Conservation (phyloP, 2,329 filamentous ascomycete genomes). For the Tolypocladium amazonense region DNA sequence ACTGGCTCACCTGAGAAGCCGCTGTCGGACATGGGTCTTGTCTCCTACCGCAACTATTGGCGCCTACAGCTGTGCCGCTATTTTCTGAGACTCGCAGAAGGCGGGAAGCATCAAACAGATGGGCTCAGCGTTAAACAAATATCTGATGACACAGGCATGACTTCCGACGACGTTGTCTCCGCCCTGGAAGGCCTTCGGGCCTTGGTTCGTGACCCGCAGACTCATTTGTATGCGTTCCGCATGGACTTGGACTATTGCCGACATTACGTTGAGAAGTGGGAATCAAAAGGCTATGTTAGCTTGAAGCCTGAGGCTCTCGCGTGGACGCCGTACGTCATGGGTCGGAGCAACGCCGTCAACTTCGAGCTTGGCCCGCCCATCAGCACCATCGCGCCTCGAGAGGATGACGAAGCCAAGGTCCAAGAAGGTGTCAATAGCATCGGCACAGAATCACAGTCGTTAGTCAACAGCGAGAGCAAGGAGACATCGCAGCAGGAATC, state of each 20-base stretch:
- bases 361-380: constrained; percentile 75
- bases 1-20: constrained; percentile 96
- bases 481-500: background rate
- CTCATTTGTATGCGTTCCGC: constrained; percentile 79
- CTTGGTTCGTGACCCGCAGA: constrained; percentile 79
- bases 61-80: constrained; percentile 79
- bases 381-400: constrained; percentile 78
- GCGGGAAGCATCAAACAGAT: constrained; percentile 22
- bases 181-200: constrained; percentile 84
- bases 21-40: constrained; percentile 92
- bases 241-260: constrained; percentile 78
- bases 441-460: constrained; percentile 9
- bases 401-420: constrained; percentile 50
- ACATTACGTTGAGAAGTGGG: constrained; percentile 82
- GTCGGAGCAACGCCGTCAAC: constrained; percentile 68
- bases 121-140: constrained; percentile 56
- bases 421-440: constrained; percentile 18
- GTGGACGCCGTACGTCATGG: constrained; percentile 98
- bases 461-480: constrained; percentile 12
- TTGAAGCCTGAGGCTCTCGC: constrained; percentile 71
- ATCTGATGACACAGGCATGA: constrained; percentile 88
- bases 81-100: constrained; percentile 43
- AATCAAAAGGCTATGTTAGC: constrained; percentile 77
- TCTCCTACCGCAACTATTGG: constrained; percentile 98
- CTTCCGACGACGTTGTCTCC: constrained; percentile 89